Conservation (phyloP, 306 rosid genomes). For the Styphnolobium japonicum region DNA sequence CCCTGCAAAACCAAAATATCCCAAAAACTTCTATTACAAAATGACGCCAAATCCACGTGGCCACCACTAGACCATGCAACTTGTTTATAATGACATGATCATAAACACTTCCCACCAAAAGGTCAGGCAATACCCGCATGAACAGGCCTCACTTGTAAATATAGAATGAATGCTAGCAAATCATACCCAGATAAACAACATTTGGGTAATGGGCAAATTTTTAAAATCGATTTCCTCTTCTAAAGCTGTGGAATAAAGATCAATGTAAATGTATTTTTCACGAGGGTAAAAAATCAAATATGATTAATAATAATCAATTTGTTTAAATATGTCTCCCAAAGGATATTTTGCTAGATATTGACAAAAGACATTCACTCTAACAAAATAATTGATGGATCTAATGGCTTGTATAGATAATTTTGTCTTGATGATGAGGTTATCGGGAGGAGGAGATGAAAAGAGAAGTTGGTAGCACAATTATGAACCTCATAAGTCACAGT, state of each 20-base stretch:
- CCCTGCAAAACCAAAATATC: constrained; percentile 51
- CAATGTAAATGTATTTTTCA: not conserved
- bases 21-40: not conserved
- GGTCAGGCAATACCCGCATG: not conserved
- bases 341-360: not conserved
- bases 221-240: not conserved
- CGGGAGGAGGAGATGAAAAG: not conserved
- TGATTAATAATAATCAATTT: not conserved
- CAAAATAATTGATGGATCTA: constrained; percentile 3
- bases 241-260: not conserved
- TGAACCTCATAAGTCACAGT: constrained; percentile 86
- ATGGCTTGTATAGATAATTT: not conserved
- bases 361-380: not conserved
- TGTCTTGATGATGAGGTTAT: not conserved
- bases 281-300: not conserved
- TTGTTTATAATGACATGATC: not conserved
- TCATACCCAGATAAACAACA: not conserved
- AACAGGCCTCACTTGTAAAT: not conserved
- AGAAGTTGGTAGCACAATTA: constrained; percentile 7
- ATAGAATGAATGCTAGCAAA: not conserved
- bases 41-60: not conserved
- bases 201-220: not conserved
- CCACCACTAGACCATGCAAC: not conserved
- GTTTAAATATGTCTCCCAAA: not conserved
- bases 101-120: not conserved